Base-by-base conservation (phyloP, 192 early-diverging fungal genomes). In the Podila epigama region DNA sequence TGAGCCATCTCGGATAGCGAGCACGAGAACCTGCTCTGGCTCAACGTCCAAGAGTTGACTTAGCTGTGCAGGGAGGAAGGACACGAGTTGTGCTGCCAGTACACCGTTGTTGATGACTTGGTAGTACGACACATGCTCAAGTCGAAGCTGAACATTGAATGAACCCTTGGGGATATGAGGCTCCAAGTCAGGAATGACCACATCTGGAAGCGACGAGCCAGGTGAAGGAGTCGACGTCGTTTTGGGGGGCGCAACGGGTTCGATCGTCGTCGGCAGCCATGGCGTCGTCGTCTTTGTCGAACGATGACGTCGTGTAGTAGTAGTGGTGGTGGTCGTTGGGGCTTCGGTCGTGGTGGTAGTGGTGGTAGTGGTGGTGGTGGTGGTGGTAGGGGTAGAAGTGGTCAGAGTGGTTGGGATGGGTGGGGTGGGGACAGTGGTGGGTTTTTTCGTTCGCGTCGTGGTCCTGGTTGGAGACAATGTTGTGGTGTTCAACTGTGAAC, bases 61-160 rank as follows among this genome's bases (percentile, higher is more conserved):
- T 13, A 77, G 61, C 22, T 77, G 73, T 3, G 42, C 66, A 10
- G 73, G 73, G 44, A 77, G 41, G 33, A 77, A 77, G 15, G 59
- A 63, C 18, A 77, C 73, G 29, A 77, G 22, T 33, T 77, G 73
- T 22, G 73, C 73, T 3, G 73, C 73, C 13, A 77, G 53, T 5
- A 77, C 56, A 5, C 73, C 73, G 39, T 68, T 77, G 32, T 77
- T 28, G 27, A 77, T 77, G 16, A 77, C 73, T 42, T 77, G 73
- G 61, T 57, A 63, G 34, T 77, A 77, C 5, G 73, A 77, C 20
- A 77, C 73, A n/a, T 64, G 73, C 40, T 77, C 28, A 16, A 68
- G 54, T 29, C 73, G 53, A 54, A 77, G 5, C 2, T 64, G 66
- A 7, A 77, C 55, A 18, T 77, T 77, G 39, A 77, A 68, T 10